These are phyloP conservation scores for Plasmodium adleri DNA, from an alignment of 169 alveolate species.

Conservation along the genomic window DNA sequence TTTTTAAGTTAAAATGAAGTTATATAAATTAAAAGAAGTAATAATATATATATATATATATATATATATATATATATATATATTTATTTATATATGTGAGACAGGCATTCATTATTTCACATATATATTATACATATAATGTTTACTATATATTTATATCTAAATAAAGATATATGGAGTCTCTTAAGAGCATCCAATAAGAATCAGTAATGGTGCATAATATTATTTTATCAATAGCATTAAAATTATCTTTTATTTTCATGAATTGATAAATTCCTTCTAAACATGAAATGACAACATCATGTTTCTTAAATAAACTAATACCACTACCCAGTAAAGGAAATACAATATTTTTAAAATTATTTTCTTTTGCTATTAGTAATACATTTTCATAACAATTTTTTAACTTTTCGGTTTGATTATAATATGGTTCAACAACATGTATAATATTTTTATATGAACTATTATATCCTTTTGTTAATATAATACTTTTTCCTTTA, in stretches of 20 bases:
- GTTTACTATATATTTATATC: slow-evolving; percentile 14
- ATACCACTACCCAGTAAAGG: slow-evolving; percentile 77
- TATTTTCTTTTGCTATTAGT: slow-evolving; percentile 49
- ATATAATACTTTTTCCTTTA: slow-evolving; percentile 42
- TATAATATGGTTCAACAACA: slow-evolving; percentile 71
- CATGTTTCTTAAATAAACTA: slow-evolving; percentile 73
- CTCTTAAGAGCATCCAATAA: slow-evolving; percentile 70
- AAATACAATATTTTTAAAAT: slow-evolving; percentile 56
- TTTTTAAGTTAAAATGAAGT: too few relatives aligned
- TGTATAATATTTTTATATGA: slow-evolving; percentile 71
- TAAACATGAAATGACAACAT: slow-evolving; percentile 67
- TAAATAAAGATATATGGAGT: slow-evolving; percentile 53
- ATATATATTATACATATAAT: neutral
- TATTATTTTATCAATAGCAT: slow-evolving; percentile 61
- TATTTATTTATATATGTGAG: too few relatives aligned
- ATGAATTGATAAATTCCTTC: slow-evolving; percentile 75
- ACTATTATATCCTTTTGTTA: slow-evolving; percentile 76
- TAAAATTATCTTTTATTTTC: slow-evolving; percentile 56
- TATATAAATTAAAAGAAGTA: too few relatives aligned
- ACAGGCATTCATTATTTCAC: too few relatives aligned
- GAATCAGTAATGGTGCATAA: slow-evolving; percentile 59
- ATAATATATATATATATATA: too few relatives aligned
- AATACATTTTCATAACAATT: slow-evolving; percentile 56
- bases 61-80: too few relatives aligned
- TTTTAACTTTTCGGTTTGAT: slow-evolving; percentile 56